These are phyloP conservation scores for Nannochloropsis salina DNA, from an alignment of 108 stramenopile species.

Conservation along the genomic window DNA sequence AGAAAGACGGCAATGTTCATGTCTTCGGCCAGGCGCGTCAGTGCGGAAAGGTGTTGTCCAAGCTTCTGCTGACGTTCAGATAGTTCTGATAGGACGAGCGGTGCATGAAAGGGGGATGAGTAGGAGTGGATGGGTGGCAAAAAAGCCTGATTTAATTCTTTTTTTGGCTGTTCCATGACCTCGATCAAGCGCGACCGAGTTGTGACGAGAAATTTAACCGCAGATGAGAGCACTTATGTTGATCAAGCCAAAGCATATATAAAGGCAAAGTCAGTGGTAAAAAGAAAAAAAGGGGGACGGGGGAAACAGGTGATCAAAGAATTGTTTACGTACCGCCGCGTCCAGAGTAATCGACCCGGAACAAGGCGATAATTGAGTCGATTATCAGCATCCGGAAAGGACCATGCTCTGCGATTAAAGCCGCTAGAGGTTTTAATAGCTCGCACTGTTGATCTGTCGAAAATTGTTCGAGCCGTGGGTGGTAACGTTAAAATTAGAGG, in stretches of 20 bases:
- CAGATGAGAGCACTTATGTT: not conserved
- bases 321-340: slow-evolving; percentile 29
- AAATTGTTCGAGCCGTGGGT: not conserved
- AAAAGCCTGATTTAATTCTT: too few relatives aligned
- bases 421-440: not conserved
- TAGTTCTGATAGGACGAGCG: slow-evolving; percentile 36
- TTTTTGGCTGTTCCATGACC: too few relatives aligned
- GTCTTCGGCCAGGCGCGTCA: slow-evolving; percentile 54
- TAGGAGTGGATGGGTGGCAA: too few relatives aligned
- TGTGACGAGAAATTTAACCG: too few relatives aligned
- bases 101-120: not conserved
- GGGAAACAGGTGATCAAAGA: not conserved
- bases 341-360: slow-evolving; percentile 52
- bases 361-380: slow-evolving; percentile 57
- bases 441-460: not conserved
- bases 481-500: too few relatives aligned
- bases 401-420: slow-evolving; percentile 25
- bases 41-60: slow-evolving; percentile 46
- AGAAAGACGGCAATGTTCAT: slow-evolving; percentile 57
- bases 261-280: not conserved
- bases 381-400: slow-evolving; percentile 58
- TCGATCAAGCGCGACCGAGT: too few relatives aligned
- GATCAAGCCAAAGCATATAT: not conserved
- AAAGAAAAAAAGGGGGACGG: not conserved
- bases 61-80: slow-evolving; percentile 61